These are phyloP conservation scores for Boletus edulis DNA, from an alignment of 768 basidiomycete genomes.

Conservation along the genomic window DNA sequence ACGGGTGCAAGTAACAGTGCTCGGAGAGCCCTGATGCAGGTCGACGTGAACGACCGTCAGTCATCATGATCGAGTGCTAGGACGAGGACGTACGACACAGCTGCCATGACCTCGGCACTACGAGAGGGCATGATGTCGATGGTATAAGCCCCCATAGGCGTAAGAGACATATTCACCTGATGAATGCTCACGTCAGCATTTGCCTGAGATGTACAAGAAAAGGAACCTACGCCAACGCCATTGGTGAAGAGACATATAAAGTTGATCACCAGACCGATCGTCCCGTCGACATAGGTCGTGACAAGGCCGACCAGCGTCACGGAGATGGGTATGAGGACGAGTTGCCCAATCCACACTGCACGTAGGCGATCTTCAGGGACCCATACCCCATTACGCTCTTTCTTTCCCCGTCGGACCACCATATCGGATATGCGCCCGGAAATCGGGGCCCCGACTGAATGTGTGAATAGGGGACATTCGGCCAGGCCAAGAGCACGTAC, in stretches of 20 bases:
- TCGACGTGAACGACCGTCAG: not conserved
- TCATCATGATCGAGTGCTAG: not conserved
- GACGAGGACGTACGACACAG: constrained; percentile 41
- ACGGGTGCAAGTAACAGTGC: constrained; percentile 16
- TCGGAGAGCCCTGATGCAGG: constrained; percentile 17
- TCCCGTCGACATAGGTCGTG: constrained; percentile 50
- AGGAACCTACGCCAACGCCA: constrained; percentile 53
- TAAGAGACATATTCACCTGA: constrained; percentile 55
- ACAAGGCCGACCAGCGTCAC: constrained; percentile 47
- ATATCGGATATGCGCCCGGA: constrained; percentile 59
- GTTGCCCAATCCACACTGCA: constrained; percentile 44
- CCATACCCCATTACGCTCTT: constrained; percentile 53
- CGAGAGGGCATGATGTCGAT: constrained; percentile 58
- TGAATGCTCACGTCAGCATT: not conserved
- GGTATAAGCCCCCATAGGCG: constrained; percentile 53
- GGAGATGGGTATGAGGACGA: constrained; percentile 51
- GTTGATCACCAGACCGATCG: constrained; percentile 46
- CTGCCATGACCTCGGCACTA: constrained; percentile 64
- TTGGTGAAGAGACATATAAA: constrained; percentile 61
- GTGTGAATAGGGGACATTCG: not conserved
- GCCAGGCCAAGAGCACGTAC: constrained; percentile 3
- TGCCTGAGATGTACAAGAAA: not conserved
- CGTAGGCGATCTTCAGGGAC: constrained; percentile 68
- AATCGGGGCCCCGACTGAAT: constrained; percentile 56
- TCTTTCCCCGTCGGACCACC: constrained; percentile 45